Base-by-base conservation (phyloP, 176 grass and related monocot species). In the Aegilops bicornis region DNA sequence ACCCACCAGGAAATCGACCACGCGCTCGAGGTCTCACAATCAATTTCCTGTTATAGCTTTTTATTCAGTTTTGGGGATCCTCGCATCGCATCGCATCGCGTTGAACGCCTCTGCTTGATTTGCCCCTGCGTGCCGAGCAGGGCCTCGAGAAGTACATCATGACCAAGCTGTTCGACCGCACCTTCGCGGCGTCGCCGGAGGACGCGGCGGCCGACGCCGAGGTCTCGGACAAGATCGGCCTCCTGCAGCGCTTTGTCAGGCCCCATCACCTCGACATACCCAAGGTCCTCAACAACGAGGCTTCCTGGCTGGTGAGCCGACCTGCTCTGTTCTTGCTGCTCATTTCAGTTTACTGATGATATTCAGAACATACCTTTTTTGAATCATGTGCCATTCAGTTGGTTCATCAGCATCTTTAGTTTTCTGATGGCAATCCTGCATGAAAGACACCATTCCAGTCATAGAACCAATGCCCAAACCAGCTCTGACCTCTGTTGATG, bases 231-330 rank as follows among this genome's bases (percentile, higher is more conserved):
- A 98, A 86, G 89, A 95, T 98, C 33, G 54, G 59, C 17, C 86
- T 94, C 54, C 74, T 98, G 79, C 96, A 98, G 87, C 88, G 87
- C 60, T 98, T 98, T 45, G 87, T 98, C 27, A 98, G 88, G 81
- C 96, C 91, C 10, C 89, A 88, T n/a, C 96, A 98, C 79, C 89
- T 95, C 74, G 96, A 95, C 89, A 88, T 98, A 78, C 96, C 96
- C 74, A 94, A 84, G 82, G 47, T 94, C 72, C 65, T 95, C 29
- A 88, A 84, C 11, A 98, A 90, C 63, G 89, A 98, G 90, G 93
- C 91, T 12, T 93, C 96, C 0, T 98, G 91, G 93, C 93, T 98
- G 91, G 96, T 98, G 84, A 79, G 47, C 4, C 27, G 0, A 24
- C 7, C 1, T 23, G 3, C 30, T 54, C 56, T 64, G 6, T 50